These are phyloP conservation scores for Lentinula aciculospora DNA, from an alignment of 768 basidiomycete species.

Conservation along the genomic window DNA sequence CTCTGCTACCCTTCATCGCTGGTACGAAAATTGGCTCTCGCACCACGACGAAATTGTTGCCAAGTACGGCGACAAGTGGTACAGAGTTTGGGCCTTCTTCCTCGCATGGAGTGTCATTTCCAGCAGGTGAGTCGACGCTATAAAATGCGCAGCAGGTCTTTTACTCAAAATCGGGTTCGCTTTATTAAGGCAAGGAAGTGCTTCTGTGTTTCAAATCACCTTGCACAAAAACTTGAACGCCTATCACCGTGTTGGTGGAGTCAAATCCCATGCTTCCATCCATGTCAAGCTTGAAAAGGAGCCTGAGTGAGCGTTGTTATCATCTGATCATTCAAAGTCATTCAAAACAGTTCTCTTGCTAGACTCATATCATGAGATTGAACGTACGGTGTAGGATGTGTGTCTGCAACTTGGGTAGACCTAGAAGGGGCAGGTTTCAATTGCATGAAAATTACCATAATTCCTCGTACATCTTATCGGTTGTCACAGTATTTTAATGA, in stretches of 20 bases:
- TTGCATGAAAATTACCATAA: too few relatives aligned
- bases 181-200: constrained; percentile 67
- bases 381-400: not conserved
- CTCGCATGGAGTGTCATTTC: constrained; percentile 87
- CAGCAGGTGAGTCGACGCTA: constrained; percentile 46
- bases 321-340: not conserved
- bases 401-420: too few relatives aligned
- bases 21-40: constrained; percentile 96
- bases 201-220: constrained; percentile 95
- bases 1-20: constrained; percentile 81
- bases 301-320: constrained; percentile 18
- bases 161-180: not conserved
- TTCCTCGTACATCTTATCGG: too few relatives aligned
- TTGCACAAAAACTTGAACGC: constrained; percentile 98
- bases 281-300: constrained; percentile 56
- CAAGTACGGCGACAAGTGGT: constrained; percentile 93
- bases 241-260: constrained; percentile 85
- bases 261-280: constrained; percentile 76
- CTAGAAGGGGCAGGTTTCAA: too few relatives aligned
- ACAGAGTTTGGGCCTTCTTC: constrained; percentile 96
- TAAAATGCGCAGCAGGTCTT: not conserved
- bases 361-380: not conserved
- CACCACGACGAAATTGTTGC: constrained; percentile 88
- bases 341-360: not conserved
- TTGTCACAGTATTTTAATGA: too few relatives aligned